A percentile compares a stretch with the other conserved stretches of the same genome.
Evolutionary conservation across 441 rosid genomes (phyloP).

Genomic region (Melastoma candidum): DNA sequence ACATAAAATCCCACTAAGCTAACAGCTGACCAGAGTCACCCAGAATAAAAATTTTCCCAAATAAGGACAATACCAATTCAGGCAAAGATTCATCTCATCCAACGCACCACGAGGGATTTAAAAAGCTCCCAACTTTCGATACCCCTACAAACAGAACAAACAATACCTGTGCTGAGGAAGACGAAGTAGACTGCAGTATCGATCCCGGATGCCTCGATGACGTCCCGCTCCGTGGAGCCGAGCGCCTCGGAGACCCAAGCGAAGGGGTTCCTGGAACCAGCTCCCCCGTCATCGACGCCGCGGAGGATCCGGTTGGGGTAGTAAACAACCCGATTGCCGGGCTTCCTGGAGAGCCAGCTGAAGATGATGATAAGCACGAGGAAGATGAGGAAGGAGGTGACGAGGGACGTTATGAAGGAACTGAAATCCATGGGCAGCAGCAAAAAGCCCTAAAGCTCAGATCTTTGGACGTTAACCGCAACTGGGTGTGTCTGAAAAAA

Average conservation of each 20-base stretch:
- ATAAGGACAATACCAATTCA: too few species aligned
- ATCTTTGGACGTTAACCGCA: too few species aligned
- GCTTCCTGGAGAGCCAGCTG: conserved; percentile 53
- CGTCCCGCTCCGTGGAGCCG: conserved; percentile 58
- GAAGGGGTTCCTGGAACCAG: conserved; percentile 48
- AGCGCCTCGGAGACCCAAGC: conserved; percentile 74
- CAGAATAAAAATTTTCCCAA: too few species aligned
- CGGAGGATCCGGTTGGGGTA: conserved; percentile 78
- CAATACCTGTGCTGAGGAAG: conserved; percentile 73
- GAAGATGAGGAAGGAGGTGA: conserved; percentile 58
- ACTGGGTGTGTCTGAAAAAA: too few species aligned
- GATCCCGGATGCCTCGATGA: conserved; percentile 55
- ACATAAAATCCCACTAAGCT: background rate
- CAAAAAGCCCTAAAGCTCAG: conserved; percentile 2
- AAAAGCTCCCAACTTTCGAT: too few species aligned
- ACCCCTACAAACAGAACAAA: background rate
- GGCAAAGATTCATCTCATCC: too few species aligned
- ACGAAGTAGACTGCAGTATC: conserved; percentile 95
- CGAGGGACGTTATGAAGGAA: conserved; percentile 76
- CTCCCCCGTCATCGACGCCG: conserved; percentile 31
- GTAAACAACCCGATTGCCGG: conserved; percentile 57
- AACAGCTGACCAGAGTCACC: background rate
- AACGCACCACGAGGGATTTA: too few species aligned
- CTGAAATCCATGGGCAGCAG: conserved; percentile 50
- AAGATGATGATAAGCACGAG: conserved; percentile 54